Percentiles rank a stretch among this genome's conserved stretches.
phyloP scores from a whole-genome alignment of 805 yeast species.

The Yamadazyma olivae region DNA sequence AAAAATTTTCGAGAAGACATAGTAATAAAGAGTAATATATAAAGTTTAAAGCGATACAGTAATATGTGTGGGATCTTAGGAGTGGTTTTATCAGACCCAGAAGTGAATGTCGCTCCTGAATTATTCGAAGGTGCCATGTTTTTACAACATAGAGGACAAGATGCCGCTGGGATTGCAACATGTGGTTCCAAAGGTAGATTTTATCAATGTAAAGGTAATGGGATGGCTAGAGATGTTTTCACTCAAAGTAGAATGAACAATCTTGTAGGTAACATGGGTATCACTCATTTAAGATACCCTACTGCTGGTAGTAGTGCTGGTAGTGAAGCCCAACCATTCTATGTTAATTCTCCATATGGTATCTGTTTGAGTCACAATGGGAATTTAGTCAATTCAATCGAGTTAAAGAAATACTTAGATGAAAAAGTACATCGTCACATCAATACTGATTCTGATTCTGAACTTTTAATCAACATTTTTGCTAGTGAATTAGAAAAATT shows the following conservation, averaged over 20 bases:
- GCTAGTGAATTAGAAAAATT: slow-evolving; percentile 89
- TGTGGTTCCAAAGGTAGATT: slow-evolving; percentile 92
- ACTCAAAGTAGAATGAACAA: slow-evolving; percentile 75
- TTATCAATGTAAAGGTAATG: slow-evolving; percentile 97
- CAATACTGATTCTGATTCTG: slow-evolving; percentile 96
- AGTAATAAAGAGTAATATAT: too few species aligned
- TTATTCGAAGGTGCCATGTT: slow-evolving; percentile 89
- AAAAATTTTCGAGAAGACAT: too few species aligned
- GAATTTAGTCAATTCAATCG: slow-evolving; percentile 83
- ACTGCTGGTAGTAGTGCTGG: slow-evolving; percentile 96
- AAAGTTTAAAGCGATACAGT: too few species aligned
- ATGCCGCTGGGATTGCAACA: slow-evolving; percentile 98
- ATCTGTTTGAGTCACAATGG: slow-evolving; percentile 91
- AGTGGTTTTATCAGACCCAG: slow-evolving; percentile 73
- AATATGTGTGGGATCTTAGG: slow-evolving; percentile 95
- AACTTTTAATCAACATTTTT: slow-evolving; percentile 81
- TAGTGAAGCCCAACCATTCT: slow-evolving; percentile 97
- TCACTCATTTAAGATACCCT: slow-evolving; percentile 92
- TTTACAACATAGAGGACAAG: slow-evolving; percentile 97
- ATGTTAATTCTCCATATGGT: slow-evolving; percentile 96
- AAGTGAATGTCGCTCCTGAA: slow-evolving; percentile 78
- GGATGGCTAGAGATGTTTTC: slow-evolving; percentile 98
- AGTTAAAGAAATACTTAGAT: slow-evolving; percentile 76
- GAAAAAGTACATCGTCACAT: slow-evolving; percentile 95
- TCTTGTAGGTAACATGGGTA: slow-evolving; percentile 90